phyloP scores from a whole-genome alignment of 306 rosid species.

The Castanea crenata region DNA sequence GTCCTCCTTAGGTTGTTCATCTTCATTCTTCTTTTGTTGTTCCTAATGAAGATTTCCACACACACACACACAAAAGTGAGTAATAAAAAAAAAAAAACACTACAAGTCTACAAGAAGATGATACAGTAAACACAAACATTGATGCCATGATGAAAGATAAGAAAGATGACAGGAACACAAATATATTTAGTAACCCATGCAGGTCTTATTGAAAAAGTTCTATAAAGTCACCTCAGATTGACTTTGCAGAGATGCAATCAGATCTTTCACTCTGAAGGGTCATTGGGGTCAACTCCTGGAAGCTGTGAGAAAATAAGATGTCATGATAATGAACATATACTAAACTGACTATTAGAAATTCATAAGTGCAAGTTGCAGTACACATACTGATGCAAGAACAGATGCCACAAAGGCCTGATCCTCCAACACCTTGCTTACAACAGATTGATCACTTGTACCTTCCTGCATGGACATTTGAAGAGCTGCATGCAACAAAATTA shows the following conservation, averaged over 20 bases:
- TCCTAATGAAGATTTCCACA: background rate
- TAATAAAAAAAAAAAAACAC: background rate
- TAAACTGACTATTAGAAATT: background rate
- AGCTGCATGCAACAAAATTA: conserved; percentile 30
- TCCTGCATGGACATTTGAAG: conserved; percentile 46
- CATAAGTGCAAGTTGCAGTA: background rate
- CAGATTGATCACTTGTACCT: conserved; percentile 7
- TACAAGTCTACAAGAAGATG: background rate
- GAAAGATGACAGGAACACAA: background rate
- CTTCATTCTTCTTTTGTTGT: conserved; percentile 28
- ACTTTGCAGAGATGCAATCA: conserved; percentile 36
- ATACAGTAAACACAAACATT: background rate
- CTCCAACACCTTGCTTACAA: conserved; percentile 34
- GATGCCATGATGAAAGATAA: background rate
- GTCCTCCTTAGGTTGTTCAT: conserved; percentile 24
- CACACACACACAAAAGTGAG: background rate
- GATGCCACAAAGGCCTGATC: conserved; percentile 38
- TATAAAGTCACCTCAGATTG: conserved; percentile 23
- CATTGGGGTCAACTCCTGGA: conserved; percentile 48
- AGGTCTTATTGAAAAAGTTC: background rate
- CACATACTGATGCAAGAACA: conserved; percentile 37
- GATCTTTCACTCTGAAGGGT: conserved; percentile 41
- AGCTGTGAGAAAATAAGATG: conserved; percentile 20
- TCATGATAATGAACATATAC: conserved; percentile 1
- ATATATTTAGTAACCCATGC: background rate